phyloP scores from a whole-genome alignment of 1,284 basidiomycete genomes.

The Entoloma clypeatum region DNA sequence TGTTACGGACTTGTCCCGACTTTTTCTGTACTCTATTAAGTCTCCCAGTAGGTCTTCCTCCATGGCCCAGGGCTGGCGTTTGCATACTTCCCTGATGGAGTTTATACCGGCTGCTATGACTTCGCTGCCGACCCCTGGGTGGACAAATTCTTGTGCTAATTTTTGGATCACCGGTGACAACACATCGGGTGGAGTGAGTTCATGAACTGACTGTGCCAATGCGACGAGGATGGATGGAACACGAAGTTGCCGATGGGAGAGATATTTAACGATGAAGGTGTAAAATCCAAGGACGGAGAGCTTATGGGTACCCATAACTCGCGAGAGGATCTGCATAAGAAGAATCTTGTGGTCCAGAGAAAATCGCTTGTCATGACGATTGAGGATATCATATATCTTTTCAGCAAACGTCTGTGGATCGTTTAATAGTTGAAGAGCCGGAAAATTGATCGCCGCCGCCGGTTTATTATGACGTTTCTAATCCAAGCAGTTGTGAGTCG shows the following conservation, averaged over 20 bases:
- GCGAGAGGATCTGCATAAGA: constrained; percentile 95
- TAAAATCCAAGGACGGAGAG: constrained; percentile 96
- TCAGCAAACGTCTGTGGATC: constrained; percentile 97
- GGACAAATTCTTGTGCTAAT: constrained; percentile 93
- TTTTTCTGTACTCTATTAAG: constrained; percentile 92
- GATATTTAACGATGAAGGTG: constrained; percentile 93
- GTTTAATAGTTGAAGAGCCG: constrained; percentile 89
- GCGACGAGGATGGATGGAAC: constrained; percentile 94
- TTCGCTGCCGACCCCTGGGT: constrained; percentile 94
- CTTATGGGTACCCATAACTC: constrained; percentile 92
- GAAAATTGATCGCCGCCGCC: constrained; percentile 71
- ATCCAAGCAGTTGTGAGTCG: too few relatives aligned
- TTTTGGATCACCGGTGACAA: constrained; percentile 89
- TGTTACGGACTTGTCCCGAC: constrained; percentile 90
- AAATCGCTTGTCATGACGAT: constrained; percentile 87
- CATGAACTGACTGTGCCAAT: constrained; percentile 94
- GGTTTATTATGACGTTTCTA: constrained; percentile 62
- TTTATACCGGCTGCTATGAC: constrained; percentile 97
- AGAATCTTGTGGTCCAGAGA: constrained; percentile 96
- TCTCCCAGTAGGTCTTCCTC: constrained; percentile 91
- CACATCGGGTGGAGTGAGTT: constrained; percentile 92
- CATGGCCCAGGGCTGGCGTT: constrained; percentile 96
- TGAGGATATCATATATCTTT: constrained; percentile 87
- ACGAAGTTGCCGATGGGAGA: constrained; percentile 89
- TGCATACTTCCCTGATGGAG: constrained; percentile 89